Conservation (phyloP, 2,329 filamentous ascomycete species). For the Colletotrichum costaricense region DNA sequence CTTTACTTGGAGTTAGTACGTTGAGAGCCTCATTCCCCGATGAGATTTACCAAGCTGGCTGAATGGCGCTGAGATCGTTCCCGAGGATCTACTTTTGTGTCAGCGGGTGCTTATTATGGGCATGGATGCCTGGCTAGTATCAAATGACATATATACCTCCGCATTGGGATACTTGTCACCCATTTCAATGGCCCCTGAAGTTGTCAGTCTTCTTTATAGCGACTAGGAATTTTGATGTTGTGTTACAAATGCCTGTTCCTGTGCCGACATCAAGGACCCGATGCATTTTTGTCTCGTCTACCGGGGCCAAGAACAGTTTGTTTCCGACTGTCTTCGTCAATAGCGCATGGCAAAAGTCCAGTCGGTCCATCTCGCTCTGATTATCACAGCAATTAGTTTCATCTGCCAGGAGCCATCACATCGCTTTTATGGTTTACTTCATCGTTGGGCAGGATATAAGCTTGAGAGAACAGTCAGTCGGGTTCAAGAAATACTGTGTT, state of each 20-base stretch:
- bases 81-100: conserved; percentile 47
- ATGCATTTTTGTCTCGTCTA: conserved; percentile 43
- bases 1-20: background rate
- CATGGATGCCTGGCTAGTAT: too few species aligned
- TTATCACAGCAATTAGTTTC: too few species aligned
- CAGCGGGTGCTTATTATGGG: conserved; percentile 41
- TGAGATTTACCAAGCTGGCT: conserved; percentile 12
- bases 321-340: background rate
- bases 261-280: conserved; percentile 56
- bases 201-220: background rate
- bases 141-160: conserved; percentile 29
- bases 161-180: conserved; percentile 46
- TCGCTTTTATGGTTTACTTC: conserved; percentile 35
- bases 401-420: too few species aligned
- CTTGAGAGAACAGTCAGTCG: background rate
- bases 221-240: fast-evolving
- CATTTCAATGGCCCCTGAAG: conserved; percentile 51
- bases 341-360: conserved; percentile 15
- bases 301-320: conserved; percentile 37
- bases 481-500: too few species aligned
- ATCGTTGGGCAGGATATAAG: conserved; percentile 51
- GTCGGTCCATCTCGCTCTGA: conserved; percentile 19
- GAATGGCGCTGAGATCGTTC: conserved; percentile 42
- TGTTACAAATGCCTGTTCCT: conserved; percentile 53
- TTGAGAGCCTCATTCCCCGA: background rate